Conservation (phyloP, 495 filamentous ascomycete species). For the Clohesyomyces aquaticus region DNA sequence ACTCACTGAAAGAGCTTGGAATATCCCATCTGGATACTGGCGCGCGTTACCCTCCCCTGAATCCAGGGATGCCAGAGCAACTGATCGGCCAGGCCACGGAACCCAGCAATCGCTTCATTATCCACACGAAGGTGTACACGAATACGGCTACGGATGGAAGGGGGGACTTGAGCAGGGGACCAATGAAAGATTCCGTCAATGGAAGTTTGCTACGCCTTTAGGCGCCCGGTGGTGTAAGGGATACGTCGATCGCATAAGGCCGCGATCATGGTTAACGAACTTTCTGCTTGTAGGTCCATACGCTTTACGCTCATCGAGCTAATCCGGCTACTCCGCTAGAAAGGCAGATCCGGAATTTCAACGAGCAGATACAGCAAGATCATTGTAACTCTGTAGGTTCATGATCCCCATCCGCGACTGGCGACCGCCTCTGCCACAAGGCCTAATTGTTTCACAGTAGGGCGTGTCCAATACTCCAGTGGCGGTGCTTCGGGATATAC, state of each 20-base stretch:
- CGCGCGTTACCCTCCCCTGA: conserved; percentile 52
- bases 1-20: too few relatives aligned
- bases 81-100: conserved; percentile 50
- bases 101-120: conserved; percentile 42
- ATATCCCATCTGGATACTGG: conserved; percentile 52
- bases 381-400: conserved; percentile 18
- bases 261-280: neutral
- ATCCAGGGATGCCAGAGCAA: conserved; percentile 50
- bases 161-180: conserved; percentile 14
- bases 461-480: conserved; percentile 31
- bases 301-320: conserved; percentile 17
- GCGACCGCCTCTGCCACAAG: too few relatives aligned
- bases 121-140: conserved; percentile 52
- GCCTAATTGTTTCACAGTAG: too few relatives aligned
- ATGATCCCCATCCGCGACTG: conserved; percentile 6
- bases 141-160: conserved; percentile 9
- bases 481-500: conserved; percentile 17
- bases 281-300: conserved; percentile 5
- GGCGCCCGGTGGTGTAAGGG: conserved; percentile 4
- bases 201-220: conserved; percentile 14
- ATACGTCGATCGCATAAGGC: conserved; percentile 3
- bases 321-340: conserved; percentile 11
- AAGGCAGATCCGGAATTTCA: conserved; percentile 10
- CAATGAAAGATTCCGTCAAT: conserved; percentile 12
- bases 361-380: conserved; percentile 6